These are phyloP conservation scores for Lactifluus rugatus DNA, from an alignment of 768 basidiomycete species.

Conservation along the genomic window DNA sequence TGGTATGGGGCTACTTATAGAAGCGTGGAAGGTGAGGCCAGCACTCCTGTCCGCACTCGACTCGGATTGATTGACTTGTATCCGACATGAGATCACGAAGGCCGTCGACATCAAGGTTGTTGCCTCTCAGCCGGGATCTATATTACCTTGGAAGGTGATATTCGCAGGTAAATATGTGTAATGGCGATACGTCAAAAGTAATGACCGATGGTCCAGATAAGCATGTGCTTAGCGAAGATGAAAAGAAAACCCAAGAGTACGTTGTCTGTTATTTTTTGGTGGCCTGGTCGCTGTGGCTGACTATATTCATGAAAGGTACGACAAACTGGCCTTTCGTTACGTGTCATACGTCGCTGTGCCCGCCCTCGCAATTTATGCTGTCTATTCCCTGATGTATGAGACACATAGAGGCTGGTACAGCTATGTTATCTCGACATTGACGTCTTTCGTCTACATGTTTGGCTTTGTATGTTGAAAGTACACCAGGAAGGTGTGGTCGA, in stretches of 20 bases:
- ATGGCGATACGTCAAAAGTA: conserved; percentile 4
- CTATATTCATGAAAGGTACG: conserved; percentile 44
- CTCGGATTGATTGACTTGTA: neutral
- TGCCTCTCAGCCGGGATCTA: conserved; percentile 49
- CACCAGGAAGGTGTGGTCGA: conserved; percentile 16
- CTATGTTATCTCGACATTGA: conserved; percentile 87
- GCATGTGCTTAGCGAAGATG: conserved; percentile 91
- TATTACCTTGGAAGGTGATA: conserved; percentile 68
- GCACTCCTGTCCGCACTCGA: neutral
- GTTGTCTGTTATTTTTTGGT: conserved; percentile 22
- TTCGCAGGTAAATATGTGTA: conserved; percentile 55
- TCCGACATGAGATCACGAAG: conserved; percentile 55
- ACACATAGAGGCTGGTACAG: conserved; percentile 94
- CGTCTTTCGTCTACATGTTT: conserved; percentile 92
- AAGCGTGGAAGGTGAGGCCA: conserved; percentile 81
- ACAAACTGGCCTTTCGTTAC: conserved; percentile 88
- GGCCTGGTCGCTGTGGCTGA: conserved; percentile 1
- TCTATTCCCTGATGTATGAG: conserved; percentile 74
- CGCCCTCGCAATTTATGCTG: conserved; percentile 60
- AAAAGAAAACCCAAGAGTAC: conserved; percentile 95
- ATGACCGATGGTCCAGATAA: conserved; percentile 49
- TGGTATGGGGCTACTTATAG: conserved; percentile 71
- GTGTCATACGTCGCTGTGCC: conserved; percentile 88
- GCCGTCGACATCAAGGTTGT: conserved; percentile 79
- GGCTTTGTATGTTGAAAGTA: conserved; percentile 71